Evolutionary conservation across 1,284 basidiomycete species (phyloP), one percentile per base, ranked within the genome.

Genomic region (Omphalotus olearius): DNA sequence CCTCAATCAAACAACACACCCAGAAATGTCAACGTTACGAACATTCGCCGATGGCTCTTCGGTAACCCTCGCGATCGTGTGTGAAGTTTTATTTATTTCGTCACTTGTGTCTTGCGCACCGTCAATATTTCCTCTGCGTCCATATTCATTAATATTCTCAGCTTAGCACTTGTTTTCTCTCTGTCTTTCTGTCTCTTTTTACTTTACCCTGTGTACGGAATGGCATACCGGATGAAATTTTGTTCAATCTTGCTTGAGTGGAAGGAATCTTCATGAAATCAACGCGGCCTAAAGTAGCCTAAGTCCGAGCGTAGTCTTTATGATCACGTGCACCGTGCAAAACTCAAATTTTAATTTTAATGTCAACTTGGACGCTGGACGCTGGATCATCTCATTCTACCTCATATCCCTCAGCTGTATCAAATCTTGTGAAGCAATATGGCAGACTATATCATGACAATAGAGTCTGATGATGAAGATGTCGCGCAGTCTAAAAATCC

Each of bases 381-480:
- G 5, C 3, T 23, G 23, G 23, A 23, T 23, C 23, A 23, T 23
- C 20, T 13, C n/a, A 7, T n/a, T 28, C 18, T 25, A 33, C 23
- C 18, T 13, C 4, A n/a, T 5, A 9, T 51, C 14, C 45, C 10
- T 33, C 44, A 23, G 39, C 9, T 33, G 7, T 33, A 33, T 36
- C 14, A 11, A 20, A 20, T 17, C 47, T 26, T 17, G n/a, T n/a
- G 20, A 26, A 37, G n/a, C 47, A 58, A 28, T 40, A 77, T 76
- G 74, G 62, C 64, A 23, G 86, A 90, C 65, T 88, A 87, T 70
- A 73, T 91, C 44, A 82, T 88, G 80, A 93, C 91, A 0, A 77
- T 93, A 52, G 87, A 89, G 59, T 91, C 90, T 28, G 90, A 91
- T 59, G 72, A 73, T 20, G 89, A 92, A 62, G 78, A 76, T 17